Evolutionary conservation across 352 stramenopile genomes (phyloP).

Genomic region (Pythium dissotocum): DNA sequence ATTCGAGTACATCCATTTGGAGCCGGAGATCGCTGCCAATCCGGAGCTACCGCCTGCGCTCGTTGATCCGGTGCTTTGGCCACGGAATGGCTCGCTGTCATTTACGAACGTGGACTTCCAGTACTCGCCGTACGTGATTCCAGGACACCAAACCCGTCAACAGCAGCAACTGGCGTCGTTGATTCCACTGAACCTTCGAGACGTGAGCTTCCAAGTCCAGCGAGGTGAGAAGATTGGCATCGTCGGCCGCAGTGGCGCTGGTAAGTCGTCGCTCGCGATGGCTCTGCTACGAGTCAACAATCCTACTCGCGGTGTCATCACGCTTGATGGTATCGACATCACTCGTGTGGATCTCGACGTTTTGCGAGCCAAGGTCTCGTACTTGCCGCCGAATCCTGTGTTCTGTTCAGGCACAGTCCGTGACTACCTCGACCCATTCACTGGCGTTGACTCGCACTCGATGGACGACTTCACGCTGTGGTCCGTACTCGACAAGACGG

Average conservation of each 20-base stretch:
- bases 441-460: background rate
- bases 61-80: slow-evolving; percentile 23
- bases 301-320: slow-evolving; percentile 37
- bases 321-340: slow-evolving; percentile 43
- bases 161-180: background rate
- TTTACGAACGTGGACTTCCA: slow-evolving; percentile 30
- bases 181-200: slow-evolving; percentile 21
- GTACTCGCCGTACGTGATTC: slow-evolving; percentile 24
- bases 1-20: slow-evolving; percentile 34
- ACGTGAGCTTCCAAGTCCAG: slow-evolving; percentile 46
- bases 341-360: slow-evolving; percentile 33
- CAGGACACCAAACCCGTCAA: slow-evolving; percentile 11
- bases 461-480: slow-evolving; percentile 72
- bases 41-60: slow-evolving; percentile 26
- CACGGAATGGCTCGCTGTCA: slow-evolving; percentile 20
- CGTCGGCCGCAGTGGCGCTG: slow-evolving; percentile 81
- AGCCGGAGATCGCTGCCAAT: slow-evolving; percentile 26
- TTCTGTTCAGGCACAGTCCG: slow-evolving; percentile 87
- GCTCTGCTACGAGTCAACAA: slow-evolving; percentile 88
- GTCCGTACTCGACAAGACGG: slow-evolving; percentile 65
- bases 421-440: slow-evolving; percentile 89
- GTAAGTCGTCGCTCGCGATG: slow-evolving; percentile 82
- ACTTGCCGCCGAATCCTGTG: slow-evolving; percentile 69
- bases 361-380: slow-evolving; percentile 36
- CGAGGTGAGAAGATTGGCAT: slow-evolving; percentile 65